These are phyloP conservation scores for Macadamia integrifolia DNA, from an alignment of 164 flowering plant genomes.

Conservation along the genomic window DNA sequence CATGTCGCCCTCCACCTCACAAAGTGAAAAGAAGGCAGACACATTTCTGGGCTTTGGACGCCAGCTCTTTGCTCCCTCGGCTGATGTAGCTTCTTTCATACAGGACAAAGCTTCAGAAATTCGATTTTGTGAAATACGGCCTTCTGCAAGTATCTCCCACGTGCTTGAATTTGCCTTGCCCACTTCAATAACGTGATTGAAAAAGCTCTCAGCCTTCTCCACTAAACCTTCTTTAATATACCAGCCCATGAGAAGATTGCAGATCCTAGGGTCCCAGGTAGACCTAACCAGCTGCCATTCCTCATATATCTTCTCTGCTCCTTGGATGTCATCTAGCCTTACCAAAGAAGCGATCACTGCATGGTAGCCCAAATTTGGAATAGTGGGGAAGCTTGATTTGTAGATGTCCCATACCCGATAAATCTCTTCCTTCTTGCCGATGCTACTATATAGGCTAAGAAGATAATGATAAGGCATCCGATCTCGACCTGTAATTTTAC, in stretches of 20 bases:
- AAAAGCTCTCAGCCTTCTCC: conserved; percentile 46
- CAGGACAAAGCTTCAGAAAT: conserved; percentile 61
- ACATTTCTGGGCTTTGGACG: conserved; percentile 49
- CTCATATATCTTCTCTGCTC: conserved; percentile 59
- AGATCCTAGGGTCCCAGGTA: conserved; percentile 60
- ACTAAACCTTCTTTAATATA: conserved; percentile 53
- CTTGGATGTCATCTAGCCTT: conserved; percentile 56
- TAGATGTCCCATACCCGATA: conserved; percentile 68
- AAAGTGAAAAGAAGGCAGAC: conserved; percentile 17
- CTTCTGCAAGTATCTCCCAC: conserved; percentile 76
- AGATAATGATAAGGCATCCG: conserved; percentile 75
- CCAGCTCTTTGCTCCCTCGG: conserved; percentile 47
- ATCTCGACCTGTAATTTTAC: conserved; percentile 58
- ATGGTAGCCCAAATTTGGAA: conserved; percentile 73
- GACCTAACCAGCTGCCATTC: conserved; percentile 64
- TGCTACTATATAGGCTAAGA: conserved; percentile 60
- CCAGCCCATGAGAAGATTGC: conserved; percentile 54
- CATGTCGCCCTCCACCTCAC: conserved; percentile 19
- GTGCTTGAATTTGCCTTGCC: conserved; percentile 62
- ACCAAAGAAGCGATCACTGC: conserved; percentile 58
- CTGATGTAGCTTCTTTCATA: conserved; percentile 47
- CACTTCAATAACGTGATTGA: conserved; percentile 43
- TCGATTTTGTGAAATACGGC: conserved; percentile 39
- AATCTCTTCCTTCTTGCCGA: conserved; percentile 65
- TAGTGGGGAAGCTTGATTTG: conserved; percentile 50